phyloP scores from a whole-genome alignment of 148 eudicot species.

The Drosera capensis region DNA sequence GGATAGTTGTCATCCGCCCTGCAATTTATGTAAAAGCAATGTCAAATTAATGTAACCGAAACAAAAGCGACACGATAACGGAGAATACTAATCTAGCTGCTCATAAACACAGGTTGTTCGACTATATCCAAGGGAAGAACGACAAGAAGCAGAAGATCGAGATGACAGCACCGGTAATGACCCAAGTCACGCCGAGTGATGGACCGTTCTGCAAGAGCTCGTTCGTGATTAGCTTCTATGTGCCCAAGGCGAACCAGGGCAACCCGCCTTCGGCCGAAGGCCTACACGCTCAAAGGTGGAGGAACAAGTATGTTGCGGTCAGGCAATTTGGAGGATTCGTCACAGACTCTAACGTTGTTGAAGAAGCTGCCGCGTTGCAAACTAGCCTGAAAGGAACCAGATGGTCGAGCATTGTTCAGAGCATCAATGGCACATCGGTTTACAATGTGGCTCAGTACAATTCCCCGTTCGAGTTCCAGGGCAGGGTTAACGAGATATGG shows the following conservation, averaged over 20 bases:
- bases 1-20: no score
- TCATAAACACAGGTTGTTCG: conserved; percentile 34
- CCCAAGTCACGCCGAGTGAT: conserved; percentile 59
- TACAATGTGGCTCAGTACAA: no score
- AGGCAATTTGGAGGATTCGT: conserved; percentile 72
- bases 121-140: conserved; percentile 73
- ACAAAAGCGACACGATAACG: background rate
- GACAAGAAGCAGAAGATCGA: conserved; percentile 37
- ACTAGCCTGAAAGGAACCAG: no score
- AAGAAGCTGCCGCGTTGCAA: no score
- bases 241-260: conserved; percentile 61
- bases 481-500: no score
- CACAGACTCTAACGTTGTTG: conserved; percentile 14
- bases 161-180: conserved; percentile 84
- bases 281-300: conserved; percentile 53
- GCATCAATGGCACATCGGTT: no score
- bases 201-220: conserved; percentile 79
- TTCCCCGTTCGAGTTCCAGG: no score
- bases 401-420: no score
- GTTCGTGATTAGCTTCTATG: conserved; percentile 58
- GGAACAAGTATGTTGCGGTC: conserved; percentile 42
- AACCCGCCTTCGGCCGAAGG: conserved; percentile 64
- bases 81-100: no score
- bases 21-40: background rate
- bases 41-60: background rate